Conservation (phyloP, 352 stramenopile species). For the Globisporangium splendens region DNA sequence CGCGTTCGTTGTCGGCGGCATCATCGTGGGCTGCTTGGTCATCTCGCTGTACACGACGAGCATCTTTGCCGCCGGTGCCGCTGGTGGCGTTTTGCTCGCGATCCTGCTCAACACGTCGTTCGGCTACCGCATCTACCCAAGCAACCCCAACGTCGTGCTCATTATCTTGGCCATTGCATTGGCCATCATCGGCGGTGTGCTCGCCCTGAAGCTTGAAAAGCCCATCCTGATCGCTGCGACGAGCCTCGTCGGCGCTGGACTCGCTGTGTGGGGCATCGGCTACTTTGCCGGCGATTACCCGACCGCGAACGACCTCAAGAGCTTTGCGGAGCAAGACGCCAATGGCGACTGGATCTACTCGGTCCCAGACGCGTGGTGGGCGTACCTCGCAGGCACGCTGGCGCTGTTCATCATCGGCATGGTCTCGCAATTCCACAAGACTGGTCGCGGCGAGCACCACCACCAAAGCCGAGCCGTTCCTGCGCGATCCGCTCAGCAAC, state of each 20-base stretch:
- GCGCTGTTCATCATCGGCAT: conserved; percentile 51
- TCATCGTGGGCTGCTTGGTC: conserved; percentile 43
- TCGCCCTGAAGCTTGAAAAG: conserved; percentile 49
- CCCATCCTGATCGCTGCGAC: conserved; percentile 50
- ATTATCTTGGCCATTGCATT: conserved; percentile 42
- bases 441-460: conserved; percentile 22
- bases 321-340: conserved; percentile 28
- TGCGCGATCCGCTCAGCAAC: not conserved
- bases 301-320: conserved; percentile 43
- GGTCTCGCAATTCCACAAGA: conserved; percentile 61
- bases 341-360: conserved; percentile 48
- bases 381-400: conserved; percentile 46
- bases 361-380: conserved; percentile 63
- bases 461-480: conserved; percentile 6
- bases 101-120: conserved; percentile 51
- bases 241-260: conserved; percentile 41
- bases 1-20: conserved; percentile 45
- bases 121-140: conserved; percentile 54
- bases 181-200: conserved; percentile 30
- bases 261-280: conserved; percentile 53
- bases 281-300: conserved; percentile 65
- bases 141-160: conserved; percentile 40
- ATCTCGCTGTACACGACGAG: conserved; percentile 47
- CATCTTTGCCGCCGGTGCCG: conserved; percentile 55
- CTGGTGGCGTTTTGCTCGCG: conserved; percentile 46